Evolutionary conservation across 73 alveolate species (phyloP).

Genomic region (Breviolum minutum): DNA sequence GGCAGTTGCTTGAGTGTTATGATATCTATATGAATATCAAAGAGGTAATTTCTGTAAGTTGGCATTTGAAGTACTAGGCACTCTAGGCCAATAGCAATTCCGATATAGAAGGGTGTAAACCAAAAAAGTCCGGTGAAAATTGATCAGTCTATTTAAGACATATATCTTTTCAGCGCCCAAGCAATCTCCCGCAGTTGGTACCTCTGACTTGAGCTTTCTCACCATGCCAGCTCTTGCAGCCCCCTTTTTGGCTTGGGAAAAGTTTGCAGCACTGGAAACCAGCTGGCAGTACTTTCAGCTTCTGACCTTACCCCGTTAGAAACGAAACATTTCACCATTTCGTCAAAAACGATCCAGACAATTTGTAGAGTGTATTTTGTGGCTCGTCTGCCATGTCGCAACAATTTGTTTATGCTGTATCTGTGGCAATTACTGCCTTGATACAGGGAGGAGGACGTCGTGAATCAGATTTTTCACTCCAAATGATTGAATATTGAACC

Average conservation of each 20-base stretch:
- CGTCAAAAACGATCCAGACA: neutral
- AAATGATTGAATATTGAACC: neutral
- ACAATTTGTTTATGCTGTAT: conserved; percentile 36
- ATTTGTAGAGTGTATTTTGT: neutral
- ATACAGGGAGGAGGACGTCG: conserved; percentile 40
- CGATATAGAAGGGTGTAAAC: no score
- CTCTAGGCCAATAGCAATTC: no score
- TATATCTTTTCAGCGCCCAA: no score
- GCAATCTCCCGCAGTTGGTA: no score
- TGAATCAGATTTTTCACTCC: neutral
- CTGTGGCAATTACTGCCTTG: conserved; percentile 80
- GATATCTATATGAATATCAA: no score
- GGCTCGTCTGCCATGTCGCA: conserved; percentile 54
- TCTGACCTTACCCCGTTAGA: neutral
- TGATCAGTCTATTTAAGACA: no score
- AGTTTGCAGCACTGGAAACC: neutral
- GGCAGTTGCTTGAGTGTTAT: neutral
- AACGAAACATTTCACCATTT: neutral
- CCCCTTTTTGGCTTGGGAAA: neutral
- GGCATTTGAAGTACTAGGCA: no score
- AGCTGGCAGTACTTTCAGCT: no score
- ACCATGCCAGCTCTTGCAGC: neutral
- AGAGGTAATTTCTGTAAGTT: no score
- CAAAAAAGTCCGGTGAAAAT: no score
- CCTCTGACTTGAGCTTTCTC: no score